Evolutionary conservation across 495 filamentous ascomycete species (phyloP).

Genomic region (Neurospora sp.): DNA sequence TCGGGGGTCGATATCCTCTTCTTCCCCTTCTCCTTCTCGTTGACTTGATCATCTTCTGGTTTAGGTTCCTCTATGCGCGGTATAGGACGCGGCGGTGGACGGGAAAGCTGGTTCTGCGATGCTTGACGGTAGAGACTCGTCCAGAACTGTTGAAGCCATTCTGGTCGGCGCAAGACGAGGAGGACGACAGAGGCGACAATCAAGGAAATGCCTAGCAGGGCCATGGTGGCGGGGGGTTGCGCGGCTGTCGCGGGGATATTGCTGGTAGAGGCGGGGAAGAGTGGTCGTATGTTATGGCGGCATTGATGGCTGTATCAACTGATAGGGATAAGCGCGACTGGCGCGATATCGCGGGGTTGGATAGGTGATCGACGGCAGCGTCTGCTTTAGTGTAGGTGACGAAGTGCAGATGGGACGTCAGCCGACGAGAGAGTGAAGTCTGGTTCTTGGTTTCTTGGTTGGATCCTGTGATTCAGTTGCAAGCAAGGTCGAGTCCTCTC

Average conservation of each 20-base stretch:
- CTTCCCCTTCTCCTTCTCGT: neutral
- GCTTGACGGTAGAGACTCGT: constrained; percentile 15
- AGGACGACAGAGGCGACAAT: constrained; percentile 44
- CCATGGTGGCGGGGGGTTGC: constrained; percentile 25
- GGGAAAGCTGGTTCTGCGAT: constrained; percentile 10
- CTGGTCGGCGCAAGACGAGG: constrained; percentile 37
- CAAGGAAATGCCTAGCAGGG: constrained; percentile 42
- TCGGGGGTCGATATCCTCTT: constrained; percentile 1
- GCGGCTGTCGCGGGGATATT: constrained; percentile 2
- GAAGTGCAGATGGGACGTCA: neutral
- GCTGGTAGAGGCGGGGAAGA: neutral
- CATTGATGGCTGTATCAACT: constrained; percentile 1
- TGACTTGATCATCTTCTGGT: neutral
- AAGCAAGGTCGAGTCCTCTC: neutral
- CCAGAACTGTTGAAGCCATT: constrained; percentile 28
- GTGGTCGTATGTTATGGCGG: constrained; percentile 12
- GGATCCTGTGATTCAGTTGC: neutral
- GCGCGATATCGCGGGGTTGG: neutral
- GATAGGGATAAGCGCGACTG: neutral
- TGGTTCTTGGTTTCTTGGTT: neutral
- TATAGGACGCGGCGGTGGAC: constrained; percentile 14
- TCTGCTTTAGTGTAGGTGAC: neutral
- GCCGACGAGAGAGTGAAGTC: neutral
- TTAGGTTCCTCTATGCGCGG: constrained; percentile 3
- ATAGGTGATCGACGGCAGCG: neutral